Evolutionary conservation across 2,329 filamentous ascomycete genomes (phyloP), one percentile per base, ranked within the genome.

Genomic region (Setomelanomma holmii): DNA sequence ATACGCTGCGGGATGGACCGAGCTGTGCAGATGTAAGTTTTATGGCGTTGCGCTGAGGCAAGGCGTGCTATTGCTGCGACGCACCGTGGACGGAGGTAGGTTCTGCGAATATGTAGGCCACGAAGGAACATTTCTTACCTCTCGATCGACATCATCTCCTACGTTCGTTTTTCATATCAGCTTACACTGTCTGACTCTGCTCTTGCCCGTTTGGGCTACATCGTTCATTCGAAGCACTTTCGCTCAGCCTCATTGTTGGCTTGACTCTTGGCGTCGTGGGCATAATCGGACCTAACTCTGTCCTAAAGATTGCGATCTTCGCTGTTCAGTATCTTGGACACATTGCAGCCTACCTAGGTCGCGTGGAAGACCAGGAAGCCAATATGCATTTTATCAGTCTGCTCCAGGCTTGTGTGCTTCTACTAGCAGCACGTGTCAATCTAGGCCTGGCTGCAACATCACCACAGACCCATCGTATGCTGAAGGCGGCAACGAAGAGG

Each of bases 401-500:
- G 36, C 46, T 51, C 24, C 63, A 58, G 21, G 55, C 51, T 8
- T 53, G 55, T 36, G 45, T 53, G 35, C 46, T 66, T 24, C 45
- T 64, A 22, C 24, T 60, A 16, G 56, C 52, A 19, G 60, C 51
- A 19, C 64, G 45, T 43, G 30, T 66, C 6, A 54, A 56, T 30
- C 38, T 40, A 12, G 55, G 61, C 19, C 58, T 51, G 19, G 51
- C 40, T 14, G 49, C 57, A 14, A 33, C 47, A 20, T 21, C 39
- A 20, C 23, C 11, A 16, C 48, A 54, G 7, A 45, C 55, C 10
- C 46, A 66, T n/a, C 64, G 68, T 33, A 51, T 69, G 14, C 57
- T 75, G 35, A 68, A 61, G 38, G 72, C 72, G 19, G 72, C 69
- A 8, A 73, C 67, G 7, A 68, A 55, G 34, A 60, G 57, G 44